Conservation (phyloP, 2,329 filamentous ascomycete genomes). For the Exserohilum rostratum region DNA sequence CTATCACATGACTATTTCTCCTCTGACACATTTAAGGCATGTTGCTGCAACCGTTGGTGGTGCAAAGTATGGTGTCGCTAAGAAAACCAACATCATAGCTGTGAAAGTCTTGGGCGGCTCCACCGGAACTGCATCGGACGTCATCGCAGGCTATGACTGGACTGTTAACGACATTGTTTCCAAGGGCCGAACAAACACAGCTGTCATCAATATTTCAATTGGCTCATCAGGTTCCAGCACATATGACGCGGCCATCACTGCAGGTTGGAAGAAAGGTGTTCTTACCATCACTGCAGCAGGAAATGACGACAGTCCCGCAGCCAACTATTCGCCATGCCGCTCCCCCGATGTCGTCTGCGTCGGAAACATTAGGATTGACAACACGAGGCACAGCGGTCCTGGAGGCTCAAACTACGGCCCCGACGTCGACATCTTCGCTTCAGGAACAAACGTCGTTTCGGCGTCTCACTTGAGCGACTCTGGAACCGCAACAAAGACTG, state of each 20-base stretch:
- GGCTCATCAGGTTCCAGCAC: slow-evolving; percentile 36
- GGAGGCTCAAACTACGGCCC: slow-evolving; percentile 45
- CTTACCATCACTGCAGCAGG: slow-evolving; percentile 46
- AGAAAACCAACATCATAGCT: slow-evolving; percentile 41
- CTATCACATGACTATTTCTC: rapidly evolving
- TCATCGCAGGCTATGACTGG: slow-evolving; percentile 43
- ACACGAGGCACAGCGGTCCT: slow-evolving; percentile 22
- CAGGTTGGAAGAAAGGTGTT: slow-evolving; percentile 40
- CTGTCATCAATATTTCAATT: slow-evolving; percentile 50
- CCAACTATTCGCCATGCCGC: slow-evolving; percentile 38
- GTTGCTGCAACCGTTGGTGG: slow-evolving; percentile 41
- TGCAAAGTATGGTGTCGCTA: slow-evolving; percentile 41
- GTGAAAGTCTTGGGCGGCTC: slow-evolving; percentile 43
- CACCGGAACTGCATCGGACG: slow-evolving; percentile 26
- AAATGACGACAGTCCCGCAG: slow-evolving; percentile 39
- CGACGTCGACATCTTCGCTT: slow-evolving; percentile 48
- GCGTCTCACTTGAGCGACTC: slow-evolving; percentile 55
- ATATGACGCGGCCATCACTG: slow-evolving; percentile 45
- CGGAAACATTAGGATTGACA: slow-evolving; percentile 39
- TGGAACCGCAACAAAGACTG: slow-evolving; percentile 54
- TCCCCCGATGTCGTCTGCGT: slow-evolving; percentile 46
- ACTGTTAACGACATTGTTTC: slow-evolving; percentile 43
- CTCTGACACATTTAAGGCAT: slow-evolving; percentile 21
- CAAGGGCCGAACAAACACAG: slow-evolving; percentile 33
- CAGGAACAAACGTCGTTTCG: slow-evolving; percentile 50